Percentiles rank a stretch among this genome's conserved stretches.
These are phyloP conservation scores for Toxoplasma gondii DNA, from an alignment of 169 alveolate species.

Conservation along the genomic window DNA sequence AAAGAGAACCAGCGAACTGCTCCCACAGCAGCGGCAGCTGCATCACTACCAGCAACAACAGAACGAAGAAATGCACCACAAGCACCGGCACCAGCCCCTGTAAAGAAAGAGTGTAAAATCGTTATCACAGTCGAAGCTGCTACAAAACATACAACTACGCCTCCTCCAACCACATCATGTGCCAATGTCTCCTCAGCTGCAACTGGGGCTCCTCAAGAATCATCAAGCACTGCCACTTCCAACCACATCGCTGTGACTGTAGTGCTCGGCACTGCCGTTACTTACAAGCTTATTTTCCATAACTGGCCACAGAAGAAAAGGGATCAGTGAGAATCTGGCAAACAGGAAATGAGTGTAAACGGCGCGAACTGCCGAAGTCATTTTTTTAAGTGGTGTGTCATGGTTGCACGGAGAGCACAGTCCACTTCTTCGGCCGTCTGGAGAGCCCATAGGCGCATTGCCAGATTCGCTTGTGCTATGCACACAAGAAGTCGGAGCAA, in stretches of 20 bases:
- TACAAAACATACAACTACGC: background rate
- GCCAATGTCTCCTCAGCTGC: background rate
- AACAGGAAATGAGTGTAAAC: background rate
- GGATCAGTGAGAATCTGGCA: background rate
- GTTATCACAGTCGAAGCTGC: background rate
- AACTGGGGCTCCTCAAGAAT: background rate
- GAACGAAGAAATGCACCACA: too few species aligned
- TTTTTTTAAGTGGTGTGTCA: too few species aligned
- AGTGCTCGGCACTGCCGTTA: background rate
- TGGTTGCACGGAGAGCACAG: too few species aligned
- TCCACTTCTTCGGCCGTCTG: too few species aligned
- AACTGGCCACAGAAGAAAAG: background rate
- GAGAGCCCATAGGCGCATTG: too few species aligned
- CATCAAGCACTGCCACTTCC: background rate
- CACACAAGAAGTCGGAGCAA: too few species aligned
- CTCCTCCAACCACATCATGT: background rate
- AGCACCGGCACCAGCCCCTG: background rate
- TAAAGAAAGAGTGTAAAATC: background rate
- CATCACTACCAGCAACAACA: too few species aligned
- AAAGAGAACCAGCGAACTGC: too few species aligned
- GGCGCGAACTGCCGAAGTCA: background rate
- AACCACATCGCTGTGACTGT: background rate
- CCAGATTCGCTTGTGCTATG: too few species aligned
- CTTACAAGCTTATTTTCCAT: background rate
- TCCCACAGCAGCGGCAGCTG: too few species aligned